phyloP scores from a whole-genome alignment of 2,329 filamentous ascomycete genomes.

The Cephalotrichum gorgonifer region DNA sequence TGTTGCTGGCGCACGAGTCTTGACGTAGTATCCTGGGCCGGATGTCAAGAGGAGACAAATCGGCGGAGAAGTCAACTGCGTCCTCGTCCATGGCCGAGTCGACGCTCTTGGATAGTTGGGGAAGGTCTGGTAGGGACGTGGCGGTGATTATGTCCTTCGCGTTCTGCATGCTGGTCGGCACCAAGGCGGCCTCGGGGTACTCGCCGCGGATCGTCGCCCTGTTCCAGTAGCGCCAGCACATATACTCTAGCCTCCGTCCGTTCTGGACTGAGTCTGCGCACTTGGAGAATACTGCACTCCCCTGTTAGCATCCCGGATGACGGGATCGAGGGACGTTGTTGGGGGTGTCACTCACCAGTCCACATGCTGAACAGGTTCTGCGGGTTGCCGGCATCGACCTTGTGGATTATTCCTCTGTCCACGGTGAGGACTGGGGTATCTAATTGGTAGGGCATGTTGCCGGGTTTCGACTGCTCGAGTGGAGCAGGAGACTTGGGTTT shows the following conservation, averaged over 20 bases:
- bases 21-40: slow-evolving; percentile 60
- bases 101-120: slow-evolving; percentile 67
- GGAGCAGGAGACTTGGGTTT: slow-evolving; percentile 16
- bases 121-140: slow-evolving; percentile 41
- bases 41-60: slow-evolving; percentile 47
- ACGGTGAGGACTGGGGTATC: slow-evolving; percentile 82
- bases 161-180: slow-evolving; percentile 27
- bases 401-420: slow-evolving; percentile 84
- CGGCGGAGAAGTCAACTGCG: slow-evolving; percentile 44
- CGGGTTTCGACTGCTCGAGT: slow-evolving; percentile 20
- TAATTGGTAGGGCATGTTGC: slow-evolving; percentile 71
- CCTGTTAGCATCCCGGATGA: not conserved
- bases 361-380: slow-evolving; percentile 95
- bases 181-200: slow-evolving; percentile 38
- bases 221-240: slow-evolving; percentile 94
- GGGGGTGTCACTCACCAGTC: slow-evolving; percentile 61
- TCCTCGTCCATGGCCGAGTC: slow-evolving; percentile 59
- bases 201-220: slow-evolving; percentile 86
- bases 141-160: slow-evolving; percentile 38
- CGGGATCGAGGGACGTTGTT: too few relatives aligned
- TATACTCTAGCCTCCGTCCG: slow-evolving; percentile 83
- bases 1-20: slow-evolving; percentile 60
- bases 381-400: slow-evolving; percentile 85
- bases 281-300: slow-evolving; percentile 72
- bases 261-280: slow-evolving; percentile 91